Evolutionary conservation across 768 basidiomycete species (phyloP), one percentile per base, ranked within the genome.

Genomic region (Mycena vitilis): DNA sequence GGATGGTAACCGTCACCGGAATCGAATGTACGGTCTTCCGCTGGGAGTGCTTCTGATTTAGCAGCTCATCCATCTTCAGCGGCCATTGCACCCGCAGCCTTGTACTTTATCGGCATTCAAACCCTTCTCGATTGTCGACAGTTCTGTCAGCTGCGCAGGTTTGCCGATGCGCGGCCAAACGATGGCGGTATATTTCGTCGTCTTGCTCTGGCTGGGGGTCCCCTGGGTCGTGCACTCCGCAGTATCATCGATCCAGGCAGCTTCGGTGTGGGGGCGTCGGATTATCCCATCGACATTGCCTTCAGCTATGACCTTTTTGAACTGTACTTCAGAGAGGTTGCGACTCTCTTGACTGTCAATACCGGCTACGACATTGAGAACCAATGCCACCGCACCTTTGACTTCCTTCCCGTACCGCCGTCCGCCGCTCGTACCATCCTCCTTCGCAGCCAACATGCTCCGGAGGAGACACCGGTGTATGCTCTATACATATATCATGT

Each of bases 51-150:
- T 7, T 40, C 38, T 40, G 38, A 7, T 13, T 7, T 7, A 13
- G 13, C 13, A 40, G 13, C 38, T 40, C 38, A 40, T 40, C 38
- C 38, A 40, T 40, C 38, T 40, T 6, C 38, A 40, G 38, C 38
- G 38, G 6, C 13, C 8, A 6, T 7, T 40, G 8, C 6, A 40
- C 38, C 38, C 38, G 8, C 13, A 6, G 42, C 7, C 23, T 30
- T 63, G 5, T 63, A 53, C 18, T 63, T 63, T 63, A 48, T 63
- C 4, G 61, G 61, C 22, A 63, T 63, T 10, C 61, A 63, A 20
- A 40, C 40, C 9, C 61, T 38, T 10, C 11, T 13, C 22, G 15
- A 2, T 4, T 34, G 23, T 18, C 61, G 51, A 1, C 2, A 22
- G 1, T 54, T 63, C 25, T 63, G 61, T 34, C 12, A 52, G n/a